A percentile compares a stretch with the other conserved stretches of the same genome.
phyloP scores from a whole-genome alignment of 305 asterid genomes.

The Andrographis paniculata region DNA sequence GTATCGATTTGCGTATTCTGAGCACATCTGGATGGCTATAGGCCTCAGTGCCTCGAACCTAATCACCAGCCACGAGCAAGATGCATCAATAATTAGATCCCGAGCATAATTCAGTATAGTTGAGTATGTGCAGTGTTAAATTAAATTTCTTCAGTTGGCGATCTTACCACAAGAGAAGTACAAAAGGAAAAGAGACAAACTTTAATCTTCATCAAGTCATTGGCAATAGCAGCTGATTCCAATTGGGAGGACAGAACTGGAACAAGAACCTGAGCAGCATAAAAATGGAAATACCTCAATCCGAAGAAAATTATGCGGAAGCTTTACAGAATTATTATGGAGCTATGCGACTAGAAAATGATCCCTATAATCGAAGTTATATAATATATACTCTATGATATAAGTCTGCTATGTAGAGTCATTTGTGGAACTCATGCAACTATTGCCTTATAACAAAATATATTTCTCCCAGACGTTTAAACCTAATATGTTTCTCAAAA shows the following conservation, averaged over 20 bases:
- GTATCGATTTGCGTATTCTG: slow-evolving; percentile 41
- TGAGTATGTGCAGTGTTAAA: slow-evolving; percentile 6
- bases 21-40: slow-evolving; percentile 40
- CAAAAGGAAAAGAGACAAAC: slow-evolving; percentile 73
- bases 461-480: too few relatives aligned
- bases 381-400: too few relatives aligned
- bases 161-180: slow-evolving; percentile 69
- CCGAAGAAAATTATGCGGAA: too few relatives aligned
- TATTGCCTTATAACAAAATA: too few relatives aligned
- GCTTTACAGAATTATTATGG: too few relatives aligned
- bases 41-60: slow-evolving; percentile 60
- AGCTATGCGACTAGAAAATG: too few relatives aligned
- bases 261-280: slow-evolving; percentile 52
- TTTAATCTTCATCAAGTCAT: slow-evolving; percentile 55
- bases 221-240: slow-evolving; percentile 44
- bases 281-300: neutral
- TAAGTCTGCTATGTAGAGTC: too few relatives aligned
- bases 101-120: slow-evolving; percentile 14
- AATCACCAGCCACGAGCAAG: slow-evolving; percentile 15
- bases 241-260: slow-evolving; percentile 54
- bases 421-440: too few relatives aligned
- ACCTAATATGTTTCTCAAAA: too few relatives aligned
- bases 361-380: too few relatives aligned
- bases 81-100: neutral
- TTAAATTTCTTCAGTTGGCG: slow-evolving; percentile 16